Percentiles rank a stretch among this genome's conserved stretches.
Conservation (phyloP, 1,139 yeast species). For the Protomyces arabidopsidicola region DNA sequence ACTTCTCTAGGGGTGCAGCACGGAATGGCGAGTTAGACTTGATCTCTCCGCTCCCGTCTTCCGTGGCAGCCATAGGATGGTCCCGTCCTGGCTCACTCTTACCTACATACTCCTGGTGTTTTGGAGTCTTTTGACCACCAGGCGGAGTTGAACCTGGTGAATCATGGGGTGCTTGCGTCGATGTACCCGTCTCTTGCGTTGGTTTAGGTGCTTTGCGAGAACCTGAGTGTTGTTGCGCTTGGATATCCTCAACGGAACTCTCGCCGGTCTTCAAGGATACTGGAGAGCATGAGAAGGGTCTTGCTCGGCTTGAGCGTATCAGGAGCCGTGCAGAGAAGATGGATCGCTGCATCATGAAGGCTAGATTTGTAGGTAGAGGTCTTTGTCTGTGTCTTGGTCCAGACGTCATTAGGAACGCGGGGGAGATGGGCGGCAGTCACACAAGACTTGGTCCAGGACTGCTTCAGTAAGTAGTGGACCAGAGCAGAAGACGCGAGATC, state of each 20-base stretch:
- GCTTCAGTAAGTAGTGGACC: no score
- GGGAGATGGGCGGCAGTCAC: no score
- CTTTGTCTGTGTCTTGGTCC: no score
- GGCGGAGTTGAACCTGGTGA: background rate
- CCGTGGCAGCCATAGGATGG: slow-evolving; percentile 10
- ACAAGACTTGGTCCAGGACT: no score
- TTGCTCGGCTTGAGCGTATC: background rate
- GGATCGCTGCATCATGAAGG: background rate
- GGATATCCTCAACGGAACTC: slow-evolving; percentile 7
- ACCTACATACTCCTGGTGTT: slow-evolving; percentile 6
- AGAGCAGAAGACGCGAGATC: no score
- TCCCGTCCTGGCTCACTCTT: slow-evolving; percentile 8
- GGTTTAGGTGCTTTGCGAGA: slow-evolving; percentile 24
- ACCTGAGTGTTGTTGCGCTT: slow-evolving; percentile 16
- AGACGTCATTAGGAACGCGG: no score
- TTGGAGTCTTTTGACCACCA: background rate
- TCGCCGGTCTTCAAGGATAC: background rate
- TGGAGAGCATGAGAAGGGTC: background rate
- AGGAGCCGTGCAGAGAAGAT: background rate
- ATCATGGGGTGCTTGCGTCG: slow-evolving; percentile 23
- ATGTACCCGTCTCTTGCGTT: slow-evolving; percentile 20
- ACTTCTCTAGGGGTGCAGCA: slow-evolving; percentile 17
- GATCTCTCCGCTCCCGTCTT: slow-evolving; percentile 10
- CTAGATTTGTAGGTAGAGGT: no score
- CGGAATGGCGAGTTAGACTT: slow-evolving; percentile 22